Percentiles rank a stretch among this genome's conserved stretches.
Evolutionary conservation across 805 yeast genomes (phyloP).

Genomic region (Nakazawaea wyomingensis): DNA sequence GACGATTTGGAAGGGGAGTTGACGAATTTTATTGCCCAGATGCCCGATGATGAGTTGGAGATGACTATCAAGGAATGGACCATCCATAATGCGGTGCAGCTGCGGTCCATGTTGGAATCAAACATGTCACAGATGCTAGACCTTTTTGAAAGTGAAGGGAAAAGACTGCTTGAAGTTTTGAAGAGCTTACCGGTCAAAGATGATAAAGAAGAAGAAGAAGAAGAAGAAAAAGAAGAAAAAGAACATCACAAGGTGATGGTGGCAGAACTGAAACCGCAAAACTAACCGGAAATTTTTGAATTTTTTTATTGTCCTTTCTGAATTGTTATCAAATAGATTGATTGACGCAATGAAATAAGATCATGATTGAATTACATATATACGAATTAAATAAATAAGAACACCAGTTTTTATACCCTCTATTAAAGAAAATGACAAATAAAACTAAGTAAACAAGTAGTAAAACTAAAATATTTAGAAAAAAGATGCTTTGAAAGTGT

Average conservation of each 20-base stretch:
- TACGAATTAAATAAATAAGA: neutral
- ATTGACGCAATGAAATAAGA: too few species aligned
- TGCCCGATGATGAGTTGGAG: conserved; percentile 64
- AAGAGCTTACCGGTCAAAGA: conserved; percentile 29
- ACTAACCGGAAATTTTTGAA: too few species aligned
- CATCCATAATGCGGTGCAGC: conserved; percentile 46
- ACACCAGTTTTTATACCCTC: neutral
- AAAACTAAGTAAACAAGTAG: too few species aligned
- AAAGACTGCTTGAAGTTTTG: conserved; percentile 41
- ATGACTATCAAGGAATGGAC: conserved; percentile 76
- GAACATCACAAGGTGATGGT: too few species aligned
- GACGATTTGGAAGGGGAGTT: conserved; percentile 65
- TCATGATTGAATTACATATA: too few species aligned
- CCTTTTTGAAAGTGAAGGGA: conserved; percentile 43
- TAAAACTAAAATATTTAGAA: too few species aligned
- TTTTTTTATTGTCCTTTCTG: too few species aligned
- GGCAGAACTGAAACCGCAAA: too few species aligned
- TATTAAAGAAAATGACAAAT: neutral
- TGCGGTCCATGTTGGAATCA: conserved; percentile 41
- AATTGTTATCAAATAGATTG: too few species aligned
- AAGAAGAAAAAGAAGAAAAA: neutral
- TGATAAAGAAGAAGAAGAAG: conserved; percentile 3
- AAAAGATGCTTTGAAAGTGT: too few species aligned
- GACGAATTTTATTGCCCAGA: conserved; percentile 56
- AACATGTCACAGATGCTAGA: conserved; percentile 43